Evolutionary conservation across 352 stramenopile genomes (phyloP), one percentile per base, ranked within the genome.

Genomic region (Peronospora belbahrii): DNA sequence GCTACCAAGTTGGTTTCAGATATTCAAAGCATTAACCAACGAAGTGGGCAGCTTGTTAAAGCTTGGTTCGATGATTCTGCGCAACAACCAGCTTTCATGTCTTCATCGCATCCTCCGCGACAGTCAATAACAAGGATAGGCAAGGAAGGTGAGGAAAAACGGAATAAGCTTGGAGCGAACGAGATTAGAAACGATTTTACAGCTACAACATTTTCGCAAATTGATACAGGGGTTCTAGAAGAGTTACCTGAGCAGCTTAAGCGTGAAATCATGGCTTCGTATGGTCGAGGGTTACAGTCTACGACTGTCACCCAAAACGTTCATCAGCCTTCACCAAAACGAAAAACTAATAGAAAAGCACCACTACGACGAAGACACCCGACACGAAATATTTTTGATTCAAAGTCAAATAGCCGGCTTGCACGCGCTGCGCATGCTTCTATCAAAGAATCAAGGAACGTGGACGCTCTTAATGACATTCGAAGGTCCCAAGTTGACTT

Each of bases 401-500:
- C 48, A 24, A 62, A 58, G 28, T 51, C 41, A 6, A 62, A 62
- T 36, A 48, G 17, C 14, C 37, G 36, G 22, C 42, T 61, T 25
- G 48, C 48, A 0, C 38, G 23, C 31, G 24, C 28, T 39, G 38
- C 9, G 6, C 37, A 59, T 18, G 23, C 8, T 11, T 49, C 33
- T 6, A 15, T 17, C 2, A 28, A 19, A 11, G 17, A 32, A 20
- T 22, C 32, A 10, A 48, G 22, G 14, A 70, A 47, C 13, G 52
- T 47, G 3, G 43, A 73, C 17, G 57, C 70, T 2, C 51, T 91
- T 3, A 65, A 91, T 43, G 74, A 88, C 25, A 78, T 88, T 40
- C 65, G 56, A 8, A 65, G 88, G 48, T 93, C 82, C 3, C 82
- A 91, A 65, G 69, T 93, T 2, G 82, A 93, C 39, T 65, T 67